Percentiles rank a stretch among this genome's conserved stretches.
Conservation (phyloP, 495 filamentous ascomycete species). For the Trichoderma virens region DNA sequence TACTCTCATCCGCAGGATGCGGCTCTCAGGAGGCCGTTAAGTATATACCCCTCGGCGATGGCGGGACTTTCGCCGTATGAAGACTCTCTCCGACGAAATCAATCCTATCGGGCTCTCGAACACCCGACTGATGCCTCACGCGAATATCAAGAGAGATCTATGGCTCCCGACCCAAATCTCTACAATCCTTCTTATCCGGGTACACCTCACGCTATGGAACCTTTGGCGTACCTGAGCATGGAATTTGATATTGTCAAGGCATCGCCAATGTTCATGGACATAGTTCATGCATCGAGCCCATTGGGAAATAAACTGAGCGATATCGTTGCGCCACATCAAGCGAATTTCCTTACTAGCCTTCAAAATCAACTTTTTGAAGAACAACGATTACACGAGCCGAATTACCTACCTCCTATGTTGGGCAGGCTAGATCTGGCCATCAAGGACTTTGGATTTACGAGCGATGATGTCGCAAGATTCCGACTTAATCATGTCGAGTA, state of each 20-base stretch:
- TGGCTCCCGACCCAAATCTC: conserved; percentile 36
- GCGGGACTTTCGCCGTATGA: conserved; percentile 31
- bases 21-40: conserved; percentile 37
- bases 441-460: conserved; percentile 37
- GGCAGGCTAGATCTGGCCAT: conserved; percentile 40
- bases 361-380: conserved; percentile 41
- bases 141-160: conserved; percentile 39
- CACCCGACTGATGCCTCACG: conserved; percentile 44
- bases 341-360: conserved; percentile 22
- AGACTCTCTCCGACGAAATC: conserved; percentile 41
- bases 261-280: conserved; percentile 42
- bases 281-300: conserved; percentile 36
- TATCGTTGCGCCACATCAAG: conserved; percentile 29
- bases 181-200: conserved; percentile 39
- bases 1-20: conserved; percentile 35
- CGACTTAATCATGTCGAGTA: conserved; percentile 39
- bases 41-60: conserved; percentile 31
- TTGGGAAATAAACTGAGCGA: conserved; percentile 39
- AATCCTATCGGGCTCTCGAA: conserved; percentile 52
- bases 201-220: conserved; percentile 29
- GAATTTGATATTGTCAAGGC: conserved; percentile 48
- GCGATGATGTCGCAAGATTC: conserved; percentile 38
- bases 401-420: conserved; percentile 49
- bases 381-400: conserved; percentile 42
- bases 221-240: conserved; percentile 48